Base-by-base conservation (phyloP, 2,329 filamentous ascomycete species). In the Didymellaceae sp. region DNA sequence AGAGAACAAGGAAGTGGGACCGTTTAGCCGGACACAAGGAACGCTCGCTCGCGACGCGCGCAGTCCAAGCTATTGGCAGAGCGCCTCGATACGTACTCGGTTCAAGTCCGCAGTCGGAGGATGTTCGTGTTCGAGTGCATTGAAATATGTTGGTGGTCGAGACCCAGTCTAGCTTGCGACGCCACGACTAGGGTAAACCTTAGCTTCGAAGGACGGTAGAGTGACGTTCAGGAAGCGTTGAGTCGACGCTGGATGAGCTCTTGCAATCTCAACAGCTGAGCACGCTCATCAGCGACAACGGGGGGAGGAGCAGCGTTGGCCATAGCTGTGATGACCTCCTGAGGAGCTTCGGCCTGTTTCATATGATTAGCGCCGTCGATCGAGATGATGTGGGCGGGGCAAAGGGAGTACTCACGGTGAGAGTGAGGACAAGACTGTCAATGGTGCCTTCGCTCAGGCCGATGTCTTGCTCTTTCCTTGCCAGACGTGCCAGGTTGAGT, bases 401-500 rank as follows among this genome's bases (percentile, higher is more conserved):
- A 55, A 40, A 59, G 48, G 48, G 57, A 57, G 46, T 25, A 53
- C 85, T 78, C 77, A 89, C 86, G 57, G 88, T 77, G 57, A 90
- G 77, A 44, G 82, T 79, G 53, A 83, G 77, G 43, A 86, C 77
- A 50, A 90, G 78, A 41, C 71, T 72, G 45, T 77, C 70, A 31
- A 79, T 67, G 40, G 77, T 76, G 49, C 79, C 70, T 35, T 68
- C 64, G 49, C 66, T 74, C 40, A 86, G 66, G 24, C 77, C 75
- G 40, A 82, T 75, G 18, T 80, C 77, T 44, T 73, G 72, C 55
- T 79, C 76, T 57, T 78, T 77, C 45, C 77, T 78, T 38, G 79
- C 76, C 28, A 90, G 75, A 54, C 82, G 80, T 34, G 81, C 77
- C 24, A 91, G 77, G 53, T 84, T 85, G 52, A 90, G 78, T 4